Evolutionary conservation across 1,284 basidiomycete genomes (phyloP).

Genomic region (Mrakiaceae sp.): DNA sequence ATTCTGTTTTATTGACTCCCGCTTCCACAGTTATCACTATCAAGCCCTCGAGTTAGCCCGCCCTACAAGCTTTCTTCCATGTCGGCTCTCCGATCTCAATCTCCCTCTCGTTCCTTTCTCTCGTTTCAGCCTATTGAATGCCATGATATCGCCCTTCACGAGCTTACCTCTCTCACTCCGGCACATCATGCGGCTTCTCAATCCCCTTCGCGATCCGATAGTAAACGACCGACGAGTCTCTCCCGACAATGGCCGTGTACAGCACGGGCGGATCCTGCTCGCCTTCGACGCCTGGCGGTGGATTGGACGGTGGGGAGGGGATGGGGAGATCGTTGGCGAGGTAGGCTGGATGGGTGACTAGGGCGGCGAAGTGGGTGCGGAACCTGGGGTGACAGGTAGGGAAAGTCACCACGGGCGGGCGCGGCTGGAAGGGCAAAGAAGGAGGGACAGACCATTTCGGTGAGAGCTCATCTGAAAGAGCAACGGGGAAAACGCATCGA

Average conservation of each 20-base stretch:
- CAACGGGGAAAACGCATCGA: conserved; percentile 10
- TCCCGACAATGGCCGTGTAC: conserved; percentile 32
- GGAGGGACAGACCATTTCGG: conserved; percentile 7
- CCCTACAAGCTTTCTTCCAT: no score
- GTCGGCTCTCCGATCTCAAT: no score
- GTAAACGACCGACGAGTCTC: conserved; percentile 36
- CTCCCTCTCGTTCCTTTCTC: no score
- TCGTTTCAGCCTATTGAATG: no score
- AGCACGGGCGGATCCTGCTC: conserved; percentile 20
- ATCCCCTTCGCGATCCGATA: conserved; percentile 36
- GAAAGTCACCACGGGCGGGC: no score
- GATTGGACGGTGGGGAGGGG: not conserved
- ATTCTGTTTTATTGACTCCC: no score
- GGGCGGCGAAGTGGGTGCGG: conserved; percentile 3
- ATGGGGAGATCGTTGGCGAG: not conserved
- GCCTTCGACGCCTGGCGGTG: not conserved
- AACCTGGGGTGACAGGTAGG: conserved; percentile 4
- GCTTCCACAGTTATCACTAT: no score
- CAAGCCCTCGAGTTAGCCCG: no score
- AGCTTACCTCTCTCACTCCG: conserved; percentile 26
- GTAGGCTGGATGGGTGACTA: conserved; percentile 7
- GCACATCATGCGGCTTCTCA: conserved; percentile 37
- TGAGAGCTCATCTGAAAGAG: conserved; percentile 4
- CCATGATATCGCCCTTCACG: no score
- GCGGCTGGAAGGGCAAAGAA: not conserved